Evolutionary conservation across 352 stramenopile genomes (phyloP).

Genomic region (Phytophthora macrochlamydospora): DNA sequence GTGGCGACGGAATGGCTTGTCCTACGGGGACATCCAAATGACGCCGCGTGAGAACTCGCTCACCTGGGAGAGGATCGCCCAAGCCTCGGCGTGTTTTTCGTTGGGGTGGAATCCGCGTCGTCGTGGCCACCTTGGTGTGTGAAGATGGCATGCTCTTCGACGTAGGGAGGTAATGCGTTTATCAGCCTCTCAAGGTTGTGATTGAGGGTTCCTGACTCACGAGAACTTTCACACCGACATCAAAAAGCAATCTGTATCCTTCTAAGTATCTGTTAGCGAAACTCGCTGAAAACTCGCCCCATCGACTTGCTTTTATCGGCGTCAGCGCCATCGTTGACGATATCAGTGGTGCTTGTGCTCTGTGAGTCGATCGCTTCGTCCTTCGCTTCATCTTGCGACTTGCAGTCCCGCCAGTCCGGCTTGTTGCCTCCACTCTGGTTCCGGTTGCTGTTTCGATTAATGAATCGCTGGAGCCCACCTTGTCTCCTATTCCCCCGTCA

Average conservation of each 20-base stretch:
- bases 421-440: constrained; percentile 5
- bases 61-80: background rate
- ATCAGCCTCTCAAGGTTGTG: too few relatives aligned
- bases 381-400: background rate
- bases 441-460: constrained; percentile 3
- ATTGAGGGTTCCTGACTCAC: too few relatives aligned
- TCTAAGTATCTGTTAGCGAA: background rate
- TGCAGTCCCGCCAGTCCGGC: constrained; percentile 6
- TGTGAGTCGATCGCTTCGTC: background rate
- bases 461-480: constrained; percentile 14
- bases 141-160: too few relatives aligned
- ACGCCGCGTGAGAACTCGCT: background rate
- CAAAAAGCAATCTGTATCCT: too few relatives aligned
- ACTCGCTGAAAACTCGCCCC: background rate
- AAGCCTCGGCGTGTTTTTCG: background rate
- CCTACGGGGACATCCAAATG: background rate
- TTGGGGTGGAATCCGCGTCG: too few relatives aligned
- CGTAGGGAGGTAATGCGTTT: too few relatives aligned
- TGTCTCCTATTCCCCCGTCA: constrained; percentile 2
- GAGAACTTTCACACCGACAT: too few relatives aligned
- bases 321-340: background rate
- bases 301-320: background rate
- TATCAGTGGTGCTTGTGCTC: background rate
- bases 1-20: background rate
- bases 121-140: too few relatives aligned